These are phyloP conservation scores for Forsythia viridissima DNA, from an alignment of 257 asterid genomes.

Conservation along the genomic window DNA sequence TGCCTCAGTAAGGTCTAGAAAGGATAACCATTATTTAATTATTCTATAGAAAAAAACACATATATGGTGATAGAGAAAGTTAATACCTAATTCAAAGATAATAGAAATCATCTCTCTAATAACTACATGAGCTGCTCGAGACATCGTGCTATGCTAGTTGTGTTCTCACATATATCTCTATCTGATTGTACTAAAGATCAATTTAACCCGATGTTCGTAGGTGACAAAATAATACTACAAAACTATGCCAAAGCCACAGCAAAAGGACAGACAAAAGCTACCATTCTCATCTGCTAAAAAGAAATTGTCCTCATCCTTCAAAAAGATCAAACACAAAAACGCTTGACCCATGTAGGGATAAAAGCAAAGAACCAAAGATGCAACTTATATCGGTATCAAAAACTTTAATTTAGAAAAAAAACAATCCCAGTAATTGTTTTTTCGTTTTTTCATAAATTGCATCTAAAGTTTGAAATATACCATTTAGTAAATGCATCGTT, in stretches of 20 bases:
- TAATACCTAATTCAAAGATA: not conserved
- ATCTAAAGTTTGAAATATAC: slow-evolving; percentile 26
- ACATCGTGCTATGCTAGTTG: too few relatives aligned
- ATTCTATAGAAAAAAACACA: slow-evolving; percentile 3
- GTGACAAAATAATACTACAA: too few relatives aligned
- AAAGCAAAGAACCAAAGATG: not conserved
- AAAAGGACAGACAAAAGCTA: not conserved
- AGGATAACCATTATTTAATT: not conserved
- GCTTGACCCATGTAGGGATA: not conserved
- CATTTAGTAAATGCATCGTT: slow-evolving; percentile 56
- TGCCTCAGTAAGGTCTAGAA: not conserved
- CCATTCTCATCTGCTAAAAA: not conserved
- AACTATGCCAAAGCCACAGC: not conserved
- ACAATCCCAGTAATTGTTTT: too few relatives aligned
- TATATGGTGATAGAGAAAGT: not conserved
- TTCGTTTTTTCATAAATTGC: too few relatives aligned
- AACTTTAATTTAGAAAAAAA: too few relatives aligned
- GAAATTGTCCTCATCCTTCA: not conserved
- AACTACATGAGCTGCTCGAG: too few relatives aligned
- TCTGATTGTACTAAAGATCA: not conserved
- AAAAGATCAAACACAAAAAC: not conserved
- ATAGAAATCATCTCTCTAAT: not conserved
- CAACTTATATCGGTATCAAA: not conserved
- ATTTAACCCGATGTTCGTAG: not conserved
- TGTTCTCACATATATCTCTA: too few relatives aligned